Evolutionary conservation across 2,329 filamentous ascomycete genomes (phyloP).

Genomic region (Aureobasidium pullulans): DNA sequence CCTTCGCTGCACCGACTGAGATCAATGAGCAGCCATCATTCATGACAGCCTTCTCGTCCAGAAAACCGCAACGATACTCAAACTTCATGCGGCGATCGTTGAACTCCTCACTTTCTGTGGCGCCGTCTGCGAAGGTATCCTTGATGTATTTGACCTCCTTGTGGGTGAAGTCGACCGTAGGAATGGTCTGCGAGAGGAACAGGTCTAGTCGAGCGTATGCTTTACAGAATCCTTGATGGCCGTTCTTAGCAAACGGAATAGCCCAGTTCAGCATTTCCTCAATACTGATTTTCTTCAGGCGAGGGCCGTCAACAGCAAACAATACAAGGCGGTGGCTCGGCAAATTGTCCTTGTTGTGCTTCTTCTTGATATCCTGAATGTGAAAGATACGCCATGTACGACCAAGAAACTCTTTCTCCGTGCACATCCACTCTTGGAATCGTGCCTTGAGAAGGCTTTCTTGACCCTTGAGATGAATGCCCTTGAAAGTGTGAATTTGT

Average conservation of each 20-base stretch:
- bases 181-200: slow-evolving; percentile 33
- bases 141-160: slow-evolving; percentile 28
- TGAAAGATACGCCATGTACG: slow-evolving; percentile 35
- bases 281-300: slow-evolving; percentile 17
- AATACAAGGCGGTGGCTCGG: slow-evolving; percentile 18
- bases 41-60: slow-evolving; percentile 29
- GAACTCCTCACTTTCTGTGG: slow-evolving; percentile 29
- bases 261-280: slow-evolving; percentile 34
- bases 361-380: slow-evolving; percentile 28
- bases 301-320: slow-evolving; percentile 20
- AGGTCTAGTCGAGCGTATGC: slow-evolving; percentile 37
- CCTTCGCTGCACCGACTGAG: slow-evolving; percentile 51
- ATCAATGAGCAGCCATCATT: slow-evolving; percentile 55
- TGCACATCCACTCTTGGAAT: slow-evolving; percentile 30
- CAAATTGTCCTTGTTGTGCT: slow-evolving; percentile 12
- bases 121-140: slow-evolving; percentile 28
- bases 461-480: slow-evolving; percentile 17
- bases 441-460: slow-evolving; percentile 19
- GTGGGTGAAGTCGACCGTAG: slow-evolving; percentile 30
- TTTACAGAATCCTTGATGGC: slow-evolving; percentile 33
- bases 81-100: slow-evolving; percentile 28
- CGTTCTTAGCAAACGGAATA: slow-evolving; percentile 31
- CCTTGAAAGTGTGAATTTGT: slow-evolving; percentile 18
- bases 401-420: slow-evolving; percentile 33
- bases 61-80: background rate